Evolutionary conservation across 2,329 filamentous ascomycete genomes (phyloP).

Genomic region (Fusarium torulosum): DNA sequence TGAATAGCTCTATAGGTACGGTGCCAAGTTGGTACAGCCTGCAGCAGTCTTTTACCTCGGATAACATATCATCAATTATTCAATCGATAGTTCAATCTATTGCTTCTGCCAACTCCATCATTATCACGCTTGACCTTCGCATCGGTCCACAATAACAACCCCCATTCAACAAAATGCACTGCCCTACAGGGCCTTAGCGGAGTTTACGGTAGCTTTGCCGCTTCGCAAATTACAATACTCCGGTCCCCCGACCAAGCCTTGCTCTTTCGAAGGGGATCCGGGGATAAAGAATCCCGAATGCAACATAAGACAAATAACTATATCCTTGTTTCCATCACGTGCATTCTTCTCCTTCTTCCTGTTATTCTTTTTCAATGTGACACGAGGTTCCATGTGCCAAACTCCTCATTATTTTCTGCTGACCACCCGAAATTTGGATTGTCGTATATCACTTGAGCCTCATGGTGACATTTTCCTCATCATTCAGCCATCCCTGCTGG

Average conservation of each 20-base stretch:
- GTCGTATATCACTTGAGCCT: background rate
- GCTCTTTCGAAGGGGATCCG: slow-evolving; percentile 10
- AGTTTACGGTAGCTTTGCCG: slow-evolving; percentile 22
- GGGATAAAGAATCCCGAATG: slow-evolving; percentile 22
- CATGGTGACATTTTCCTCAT: background rate
- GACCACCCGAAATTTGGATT: background rate
- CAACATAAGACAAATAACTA: slow-evolving; percentile 3
- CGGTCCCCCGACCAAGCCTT: slow-evolving; percentile 5
- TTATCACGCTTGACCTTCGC: slow-evolving; percentile 2
- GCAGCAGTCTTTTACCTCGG: no score
- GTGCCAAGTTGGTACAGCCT: no score
- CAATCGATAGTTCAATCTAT: no score
- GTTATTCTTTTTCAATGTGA: no score
- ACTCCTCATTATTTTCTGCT: background rate
- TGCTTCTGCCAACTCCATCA: background rate
- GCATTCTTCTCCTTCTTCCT: background rate
- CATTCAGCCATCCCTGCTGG: slow-evolving; percentile 7
- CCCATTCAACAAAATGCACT: background rate
- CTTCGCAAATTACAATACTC: slow-evolving; percentile 19
- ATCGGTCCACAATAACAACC: background rate
- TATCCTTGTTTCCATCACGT: background rate
- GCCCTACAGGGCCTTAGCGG: slow-evolving; percentile 26
- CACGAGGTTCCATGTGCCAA: background rate
- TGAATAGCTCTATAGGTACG: background rate
- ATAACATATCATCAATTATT: no score